Percentiles rank a stretch among this genome's conserved stretches.
Evolutionary conservation across 495 filamentous ascomycete species (phyloP).

Genomic region (Penicillium longicatenatum): DNA sequence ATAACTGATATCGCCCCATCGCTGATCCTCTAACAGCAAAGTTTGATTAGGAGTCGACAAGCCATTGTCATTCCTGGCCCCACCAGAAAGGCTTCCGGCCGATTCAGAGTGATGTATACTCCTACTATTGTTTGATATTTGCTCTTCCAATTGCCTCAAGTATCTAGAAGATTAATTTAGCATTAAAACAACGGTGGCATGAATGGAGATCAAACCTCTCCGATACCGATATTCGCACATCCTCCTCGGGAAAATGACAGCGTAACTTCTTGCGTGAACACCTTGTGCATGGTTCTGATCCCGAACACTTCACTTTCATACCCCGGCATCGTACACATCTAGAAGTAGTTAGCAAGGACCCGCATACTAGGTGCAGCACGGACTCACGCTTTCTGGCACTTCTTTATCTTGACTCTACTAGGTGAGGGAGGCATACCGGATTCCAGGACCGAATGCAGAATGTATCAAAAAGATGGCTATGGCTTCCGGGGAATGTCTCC

Average conservation of each 20-base stretch:
- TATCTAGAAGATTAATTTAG: constrained; percentile 19
- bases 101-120: not conserved
- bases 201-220: constrained; percentile 24
- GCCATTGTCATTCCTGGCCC: constrained; percentile 9
- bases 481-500: constrained; percentile 14
- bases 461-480: constrained; percentile 1
- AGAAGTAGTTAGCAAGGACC: not conserved
- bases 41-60: constrained; percentile 5
- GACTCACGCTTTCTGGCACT: constrained; percentile 31
- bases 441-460: not conserved
- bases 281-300: constrained; percentile 33
- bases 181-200: not conserved
- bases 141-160: constrained; percentile 26
- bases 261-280: constrained; percentile 34
- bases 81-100: not conserved
- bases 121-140: constrained; percentile 13
- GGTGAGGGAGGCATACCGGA: constrained; percentile 22
- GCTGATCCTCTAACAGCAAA: constrained; percentile 10
- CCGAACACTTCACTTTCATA: constrained; percentile 44
- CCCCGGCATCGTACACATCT: constrained; percentile 40
- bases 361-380: not conserved
- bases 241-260: constrained; percentile 35
- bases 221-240: constrained; percentile 34
- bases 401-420: constrained; percentile 21
- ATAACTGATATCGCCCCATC: constrained; percentile 9